Evolutionary conservation across 495 filamentous ascomycete genomes (phyloP), one percentile per base, ranked within the genome.

Genomic region (Penicillium bialowiezense): DNA sequence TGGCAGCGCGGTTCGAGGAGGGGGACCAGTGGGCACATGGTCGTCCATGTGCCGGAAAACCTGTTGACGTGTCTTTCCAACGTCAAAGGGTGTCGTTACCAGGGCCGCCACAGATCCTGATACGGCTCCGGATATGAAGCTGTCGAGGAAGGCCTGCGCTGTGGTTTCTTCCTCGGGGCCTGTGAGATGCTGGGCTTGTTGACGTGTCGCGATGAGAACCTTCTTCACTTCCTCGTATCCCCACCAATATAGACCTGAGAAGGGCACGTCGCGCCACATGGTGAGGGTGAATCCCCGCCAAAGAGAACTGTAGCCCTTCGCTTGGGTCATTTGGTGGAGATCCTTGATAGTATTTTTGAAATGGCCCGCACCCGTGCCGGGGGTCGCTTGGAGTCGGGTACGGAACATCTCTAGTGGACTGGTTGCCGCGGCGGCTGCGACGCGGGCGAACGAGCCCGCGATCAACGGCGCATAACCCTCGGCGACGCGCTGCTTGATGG

Each of bases 191-290:
- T 52, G 44, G 10, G 64, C 63, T 41, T 73, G 65, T 51, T 81
- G 79, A 5, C 88, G 84, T 19, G 77, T 63, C 41, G 88, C 82
- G 5, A 80, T 83, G 24, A 96, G 64, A 21, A 57, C 61, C 28
- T 80, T 79, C 23, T 89, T 83, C 34, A 90, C 82, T 23, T 80
- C 76, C 73, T 98, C 93, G 62, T 98, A 98, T 10, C 93, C 93
- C 81, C 87, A 90, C 93, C 93, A 98, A 71, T 98, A 98, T 44
- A 98, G 76, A 7, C 87, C 93, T 5, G 92, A 97, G 62, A 98
- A 98, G 1, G 93, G 93, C 0, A 97, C 93, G 62, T 98, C 93
- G 23, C 93, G 79, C 93, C 93, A 98, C 58, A 98, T 81, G 0
- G 92, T 97, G 24, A 98, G 75, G 0, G 86, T 89, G 45, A 98